Base-by-base conservation (phyloP, 2,329 filamentous ascomycete species). In the Alternaria infectoria region DNA sequence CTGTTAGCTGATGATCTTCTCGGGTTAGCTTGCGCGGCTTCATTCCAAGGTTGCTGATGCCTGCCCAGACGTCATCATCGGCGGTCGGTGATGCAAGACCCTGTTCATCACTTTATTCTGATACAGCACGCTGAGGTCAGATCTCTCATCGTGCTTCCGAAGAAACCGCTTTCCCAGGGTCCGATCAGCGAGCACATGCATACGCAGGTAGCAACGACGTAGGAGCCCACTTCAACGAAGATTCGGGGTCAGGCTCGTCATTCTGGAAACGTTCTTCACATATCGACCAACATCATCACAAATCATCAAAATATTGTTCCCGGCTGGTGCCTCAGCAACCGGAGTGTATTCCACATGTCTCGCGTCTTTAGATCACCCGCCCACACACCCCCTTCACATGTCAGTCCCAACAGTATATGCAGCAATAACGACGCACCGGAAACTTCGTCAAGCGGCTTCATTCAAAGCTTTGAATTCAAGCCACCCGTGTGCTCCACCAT, bases 21-120 rank as follows among this genome's bases (percentile, higher is more conserved):
- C 21, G 46, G 63, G 25, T 54, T 55, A 64, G 64, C 61, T 57
- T 64, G 59, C 56, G 55, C 51, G 57, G 61, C 32, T 47, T 17
- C 40, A 52, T 25, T 36, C 32, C 32, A 36, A 36, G 32, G 32
- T n/a, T 59, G 49, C 46, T 49, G 56, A 55, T 66, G 62, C 44
- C 44, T 32, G 45, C 17, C 25, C 55, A 54, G 47, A 47, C 61
- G 69, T 72, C 54, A 70, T 71, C 63, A 36, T 40, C 67, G 69
- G 57, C 54, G 57, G 54, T 44, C 52, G 59, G 67, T 70, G 65
- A 72, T 69, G 68, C 66, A 68, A 65, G 57, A 65, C 67, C 68
- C 65, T 69, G 65, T 66, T 62, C 70, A 74, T 69, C 69, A 72
- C 64, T 65, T 43, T 57, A 59, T 54, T 60, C 56, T 62, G 62